Conservation (phyloP, 2,329 filamentous ascomycete genomes). For the Zymoseptoria tritici region DNA sequence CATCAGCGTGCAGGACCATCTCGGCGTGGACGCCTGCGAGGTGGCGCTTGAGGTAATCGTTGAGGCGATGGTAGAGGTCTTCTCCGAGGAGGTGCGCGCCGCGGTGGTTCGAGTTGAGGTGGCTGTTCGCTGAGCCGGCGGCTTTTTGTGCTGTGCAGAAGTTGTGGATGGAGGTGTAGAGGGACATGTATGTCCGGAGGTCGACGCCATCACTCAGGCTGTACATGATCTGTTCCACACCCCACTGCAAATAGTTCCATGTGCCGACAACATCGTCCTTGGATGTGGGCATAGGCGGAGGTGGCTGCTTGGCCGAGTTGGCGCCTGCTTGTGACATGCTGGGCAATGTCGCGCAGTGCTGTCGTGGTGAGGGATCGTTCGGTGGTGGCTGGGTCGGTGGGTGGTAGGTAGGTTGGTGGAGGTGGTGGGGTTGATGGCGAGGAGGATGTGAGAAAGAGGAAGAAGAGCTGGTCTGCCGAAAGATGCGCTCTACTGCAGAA, state of each 20-base stretch:
- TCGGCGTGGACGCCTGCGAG: constrained; percentile 62
- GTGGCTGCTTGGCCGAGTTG: constrained; percentile 9
- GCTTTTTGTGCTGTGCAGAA: constrained; percentile 98
- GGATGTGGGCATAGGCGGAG: constrained; percentile 28
- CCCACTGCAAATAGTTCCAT: constrained; percentile 81
- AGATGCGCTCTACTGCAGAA: not conserved
- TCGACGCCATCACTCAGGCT: constrained; percentile 88
- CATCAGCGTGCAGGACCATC: constrained; percentile 76
- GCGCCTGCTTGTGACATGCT: constrained; percentile 23
- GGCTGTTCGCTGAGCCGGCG: constrained; percentile 46
- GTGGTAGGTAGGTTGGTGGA: not conserved
- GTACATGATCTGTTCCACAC: constrained; percentile 88
- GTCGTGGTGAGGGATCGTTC: not conserved
- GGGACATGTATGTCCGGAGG: constrained; percentile 93
- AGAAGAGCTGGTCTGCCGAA: not conserved
- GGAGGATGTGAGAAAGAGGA: not conserved
- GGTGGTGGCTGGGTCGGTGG: constrained; percentile 2
- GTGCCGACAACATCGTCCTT: constrained; percentile 35
- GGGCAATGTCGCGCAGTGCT: constrained; percentile 1
- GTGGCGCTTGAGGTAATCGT: constrained; percentile 73
- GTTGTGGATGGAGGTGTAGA: constrained; percentile 97
- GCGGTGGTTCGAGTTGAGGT: constrained; percentile 53
- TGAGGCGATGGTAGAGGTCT: constrained; percentile 88
- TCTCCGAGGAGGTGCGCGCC: constrained; percentile 92
- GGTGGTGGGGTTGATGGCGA: constrained; percentile 4